phyloP scores from a whole-genome alignment of 1,139 yeast species.

The Candida sp. region DNA sequence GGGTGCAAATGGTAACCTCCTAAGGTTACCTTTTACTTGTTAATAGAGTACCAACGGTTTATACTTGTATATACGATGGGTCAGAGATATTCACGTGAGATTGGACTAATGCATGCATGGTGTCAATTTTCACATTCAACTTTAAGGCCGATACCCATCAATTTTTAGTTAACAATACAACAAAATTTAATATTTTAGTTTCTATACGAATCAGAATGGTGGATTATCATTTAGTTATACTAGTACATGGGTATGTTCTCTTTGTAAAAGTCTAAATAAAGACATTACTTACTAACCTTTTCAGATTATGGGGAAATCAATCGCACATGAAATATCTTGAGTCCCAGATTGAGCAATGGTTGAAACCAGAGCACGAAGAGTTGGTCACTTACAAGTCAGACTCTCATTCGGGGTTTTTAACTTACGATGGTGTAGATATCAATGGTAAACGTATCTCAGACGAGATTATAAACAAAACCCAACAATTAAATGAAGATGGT shows the following conservation, averaged over 20 bases:
- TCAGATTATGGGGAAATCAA: constrained; percentile 71
- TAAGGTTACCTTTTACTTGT: no score
- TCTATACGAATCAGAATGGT: constrained; percentile 11
- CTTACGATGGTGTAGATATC: constrained; percentile 84
- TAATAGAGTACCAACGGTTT: neutral
- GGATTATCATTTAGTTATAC: constrained; percentile 56
- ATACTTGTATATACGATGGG: neutral
- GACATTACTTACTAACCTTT: no score
- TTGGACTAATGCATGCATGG: neutral
- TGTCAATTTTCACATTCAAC: neutral
- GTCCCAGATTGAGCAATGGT: constrained; percentile 28
- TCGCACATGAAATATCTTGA: constrained; percentile 62
- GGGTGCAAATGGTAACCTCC: no score
- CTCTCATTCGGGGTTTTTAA: constrained; percentile 63
- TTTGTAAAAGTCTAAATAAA: neutral
- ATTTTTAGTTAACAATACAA: neutral
- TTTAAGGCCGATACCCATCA: neutral
- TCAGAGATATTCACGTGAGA: neutral
- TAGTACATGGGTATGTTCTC: constrained; percentile 66
- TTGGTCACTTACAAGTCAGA: constrained; percentile 56
- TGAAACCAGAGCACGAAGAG: constrained; percentile 17
- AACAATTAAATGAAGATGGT: constrained; percentile 19
- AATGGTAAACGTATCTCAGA: constrained; percentile 75
- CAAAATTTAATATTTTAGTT: no score
- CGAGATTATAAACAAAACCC: constrained; percentile 55